A percentile compares a stretch with the other conserved stretches of the same genome.
Conservation (phyloP, 208 protist genomes). For the Acanthamoeba divionensis region DNA sequence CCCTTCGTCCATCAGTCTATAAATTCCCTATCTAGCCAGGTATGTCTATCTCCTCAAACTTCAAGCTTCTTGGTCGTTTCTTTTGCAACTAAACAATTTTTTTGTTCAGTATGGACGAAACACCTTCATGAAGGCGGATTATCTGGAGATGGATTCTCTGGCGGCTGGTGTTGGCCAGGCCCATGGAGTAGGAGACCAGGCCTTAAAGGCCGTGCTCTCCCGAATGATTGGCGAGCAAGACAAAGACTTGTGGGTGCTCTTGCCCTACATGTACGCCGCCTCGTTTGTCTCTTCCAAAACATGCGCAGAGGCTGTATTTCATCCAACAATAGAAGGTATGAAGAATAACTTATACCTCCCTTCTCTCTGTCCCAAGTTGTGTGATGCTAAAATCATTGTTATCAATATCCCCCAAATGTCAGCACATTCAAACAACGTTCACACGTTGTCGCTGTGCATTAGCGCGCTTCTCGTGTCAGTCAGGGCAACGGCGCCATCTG, state of each 20-base stretch:
- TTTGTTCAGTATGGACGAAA: neutral
- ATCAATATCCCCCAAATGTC: no score
- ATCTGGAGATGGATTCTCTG: neutral
- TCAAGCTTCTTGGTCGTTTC: neutral
- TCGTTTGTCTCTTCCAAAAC: slow-evolving; percentile 13
- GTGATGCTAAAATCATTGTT: no score
- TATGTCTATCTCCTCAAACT: neutral
- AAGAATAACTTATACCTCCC: no score
- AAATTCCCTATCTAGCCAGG: neutral
- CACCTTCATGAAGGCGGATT: slow-evolving; percentile 46
- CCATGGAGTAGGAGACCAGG: neutral
- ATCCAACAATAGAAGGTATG: neutral
- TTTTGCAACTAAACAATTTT: no score
- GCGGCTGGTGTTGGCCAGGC: neutral
- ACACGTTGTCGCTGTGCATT: slow-evolving; percentile 7
- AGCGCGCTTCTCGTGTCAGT: neutral
- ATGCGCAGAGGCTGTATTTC: slow-evolving; percentile 8
- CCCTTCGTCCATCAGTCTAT: neutral
- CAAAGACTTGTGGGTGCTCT: neutral
- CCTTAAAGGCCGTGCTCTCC: slow-evolving; percentile 33
- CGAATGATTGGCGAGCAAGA: neutral
- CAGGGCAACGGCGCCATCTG: neutral
- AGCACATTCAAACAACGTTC: neutral
- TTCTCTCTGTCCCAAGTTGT: no score
- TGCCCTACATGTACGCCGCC: neutral